phyloP scores from a whole-genome alignment of 768 basidiomycete species.

The Podaxis pistillaris region DNA sequence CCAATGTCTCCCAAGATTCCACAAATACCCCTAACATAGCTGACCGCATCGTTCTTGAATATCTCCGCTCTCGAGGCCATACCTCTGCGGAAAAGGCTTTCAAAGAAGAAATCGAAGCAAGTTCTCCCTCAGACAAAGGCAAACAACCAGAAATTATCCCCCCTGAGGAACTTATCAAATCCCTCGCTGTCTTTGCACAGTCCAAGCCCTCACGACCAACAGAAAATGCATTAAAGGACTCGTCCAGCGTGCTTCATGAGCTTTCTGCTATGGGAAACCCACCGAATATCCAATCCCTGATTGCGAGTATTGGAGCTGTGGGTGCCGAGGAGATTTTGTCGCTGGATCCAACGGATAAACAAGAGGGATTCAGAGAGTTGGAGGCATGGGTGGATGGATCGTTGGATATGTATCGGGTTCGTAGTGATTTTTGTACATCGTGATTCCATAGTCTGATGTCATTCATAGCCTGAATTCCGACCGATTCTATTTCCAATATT shows the following conservation, averaged over 20 bases:
- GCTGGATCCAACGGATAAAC: constrained; percentile 80
- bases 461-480: constrained; percentile 80
- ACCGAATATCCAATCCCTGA: constrained; percentile 69
- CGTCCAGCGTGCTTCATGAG: constrained; percentile 62
- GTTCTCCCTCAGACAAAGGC: constrained; percentile 42
- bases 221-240: constrained; percentile 71
- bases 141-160: constrained; percentile 42
- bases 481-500: constrained; percentile 96
- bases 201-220: constrained; percentile 59
- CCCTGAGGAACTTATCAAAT: constrained; percentile 52
- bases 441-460: constrained; percentile 9
- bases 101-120: constrained; percentile 40
- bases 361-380: constrained; percentile 81
- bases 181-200: constrained; percentile 65
- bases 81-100: constrained; percentile 47
- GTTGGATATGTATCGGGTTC: constrained; percentile 85
- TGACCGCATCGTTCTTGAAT: constrained; percentile 47
- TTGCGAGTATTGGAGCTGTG: constrained; percentile 73
- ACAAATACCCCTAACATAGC: constrained; percentile 33
- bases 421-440: constrained; percentile 21
- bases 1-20: constrained; percentile 35
- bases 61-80: constrained; percentile 49
- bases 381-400: constrained; percentile 91
- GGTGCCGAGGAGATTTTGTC: constrained; percentile 83
- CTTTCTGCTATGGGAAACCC: constrained; percentile 69